These are phyloP conservation scores for Austroboletus novae-zelandiae DNA, from an alignment of 1,284 basidiomycete genomes.

Conservation along the genomic window DNA sequence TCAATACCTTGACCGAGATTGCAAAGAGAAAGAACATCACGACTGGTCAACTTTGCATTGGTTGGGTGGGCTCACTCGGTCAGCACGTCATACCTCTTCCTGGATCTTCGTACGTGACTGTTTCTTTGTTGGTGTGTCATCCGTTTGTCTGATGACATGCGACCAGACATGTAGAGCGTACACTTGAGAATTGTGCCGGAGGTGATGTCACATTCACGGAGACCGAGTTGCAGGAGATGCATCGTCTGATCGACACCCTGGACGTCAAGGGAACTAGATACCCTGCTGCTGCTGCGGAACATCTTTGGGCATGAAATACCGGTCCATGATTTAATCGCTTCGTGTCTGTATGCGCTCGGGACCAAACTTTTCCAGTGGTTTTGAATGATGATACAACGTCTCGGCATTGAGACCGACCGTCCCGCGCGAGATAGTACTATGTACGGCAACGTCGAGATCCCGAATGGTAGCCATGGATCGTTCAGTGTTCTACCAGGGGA, in stretches of 20 bases:
- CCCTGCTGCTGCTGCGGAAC: not conserved
- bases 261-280: slow-evolving; percentile 22
- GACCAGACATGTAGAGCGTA: slow-evolving; percentile 17
- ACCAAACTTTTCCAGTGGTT: no score
- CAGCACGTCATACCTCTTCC: slow-evolving; percentile 27
- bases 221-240: slow-evolving; percentile 21
- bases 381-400: not conserved
- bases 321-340: no score
- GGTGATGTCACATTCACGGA: slow-evolving; percentile 20
- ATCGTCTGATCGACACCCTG: slow-evolving; percentile 8
- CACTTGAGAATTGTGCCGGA: slow-evolving; percentile 24
- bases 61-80: slow-evolving; percentile 46
- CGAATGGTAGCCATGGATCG: not conserved
- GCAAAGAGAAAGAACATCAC: slow-evolving; percentile 48
- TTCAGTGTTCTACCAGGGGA: not conserved
- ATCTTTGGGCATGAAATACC: slow-evolving; percentile 19
- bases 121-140: not conserved
- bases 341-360: no score
- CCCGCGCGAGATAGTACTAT: slow-evolving; percentile 2
- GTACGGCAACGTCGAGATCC: slow-evolving; percentile 9
- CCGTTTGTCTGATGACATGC: slow-evolving; percentile 1
- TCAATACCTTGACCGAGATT: slow-evolving; percentile 44
- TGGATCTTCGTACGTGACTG: slow-evolving; percentile 27
- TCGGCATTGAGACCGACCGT: not conserved
- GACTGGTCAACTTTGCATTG: slow-evolving; percentile 55